These are phyloP conservation scores for Angophora floribunda DNA, from an alignment of 345 rosid species.

Conservation along the genomic window DNA sequence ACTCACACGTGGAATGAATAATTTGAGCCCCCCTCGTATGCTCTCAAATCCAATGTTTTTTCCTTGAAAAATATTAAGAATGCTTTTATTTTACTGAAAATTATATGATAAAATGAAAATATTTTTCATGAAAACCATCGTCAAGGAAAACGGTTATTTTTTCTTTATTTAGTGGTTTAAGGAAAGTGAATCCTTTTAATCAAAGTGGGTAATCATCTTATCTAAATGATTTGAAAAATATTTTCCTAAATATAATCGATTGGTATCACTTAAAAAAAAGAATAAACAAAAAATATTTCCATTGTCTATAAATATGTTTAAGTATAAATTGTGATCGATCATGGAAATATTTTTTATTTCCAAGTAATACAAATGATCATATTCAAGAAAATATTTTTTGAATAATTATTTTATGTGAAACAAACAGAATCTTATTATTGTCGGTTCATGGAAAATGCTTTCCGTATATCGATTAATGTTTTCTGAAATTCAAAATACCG, in stretches of 20 bases:
- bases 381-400: too few species aligned
- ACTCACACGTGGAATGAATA: background rate
- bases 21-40: background rate
- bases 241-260: too few species aligned
- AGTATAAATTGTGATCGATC: background rate
- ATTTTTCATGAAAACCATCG: background rate
- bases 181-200: background rate
- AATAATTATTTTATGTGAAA: accelerated
- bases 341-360: too few species aligned
- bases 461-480: accelerated
- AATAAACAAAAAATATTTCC: background rate
- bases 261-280: background rate
- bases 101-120: accelerated
- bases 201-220: background rate
- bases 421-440: accelerated
- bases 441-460: background rate
- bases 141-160: background rate
- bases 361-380: too few species aligned
- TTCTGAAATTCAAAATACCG: accelerated
- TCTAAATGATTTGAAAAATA: background rate
- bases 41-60: background rate
- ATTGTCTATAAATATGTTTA: too few species aligned
- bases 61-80: background rate
- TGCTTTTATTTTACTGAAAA: background rate
- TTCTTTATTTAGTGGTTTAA: background rate